A percentile compares a stretch with the other conserved stretches of the same genome.
These are phyloP conservation scores for Grigorovia jiainica DNA, from an alignment of 805 yeast genomes.

Conservation along the genomic window DNA sequence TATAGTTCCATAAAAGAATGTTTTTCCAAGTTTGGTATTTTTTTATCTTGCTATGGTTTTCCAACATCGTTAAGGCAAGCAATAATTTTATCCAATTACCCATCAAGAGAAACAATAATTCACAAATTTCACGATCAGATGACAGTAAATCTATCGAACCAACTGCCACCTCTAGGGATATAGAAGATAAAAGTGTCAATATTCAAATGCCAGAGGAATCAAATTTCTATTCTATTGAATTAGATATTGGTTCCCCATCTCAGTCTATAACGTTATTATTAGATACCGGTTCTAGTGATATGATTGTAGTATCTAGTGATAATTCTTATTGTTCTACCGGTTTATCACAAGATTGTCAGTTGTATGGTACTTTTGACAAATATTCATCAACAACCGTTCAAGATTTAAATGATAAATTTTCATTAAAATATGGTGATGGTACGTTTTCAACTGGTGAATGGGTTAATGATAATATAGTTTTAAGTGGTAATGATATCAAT, in stretches of 20 bases:
- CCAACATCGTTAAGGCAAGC: too few relatives aligned
- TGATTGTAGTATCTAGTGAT: slow-evolving; percentile 38
- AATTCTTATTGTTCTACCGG: slow-evolving; percentile 26
- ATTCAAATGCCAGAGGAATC: background rate
- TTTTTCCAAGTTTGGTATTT: too few relatives aligned
- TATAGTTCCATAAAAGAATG: too few relatives aligned
- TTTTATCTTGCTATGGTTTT: too few relatives aligned
- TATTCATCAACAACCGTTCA: slow-evolving; percentile 16
- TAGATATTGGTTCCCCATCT: slow-evolving; percentile 47
- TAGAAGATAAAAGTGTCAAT: background rate
- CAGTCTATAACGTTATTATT: slow-evolving; percentile 48
- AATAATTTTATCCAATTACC: background rate
- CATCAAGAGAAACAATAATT: background rate
- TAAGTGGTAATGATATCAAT: slow-evolving; percentile 40
- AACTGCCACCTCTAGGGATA: background rate
- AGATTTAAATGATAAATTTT: slow-evolving; percentile 29
- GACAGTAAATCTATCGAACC: background rate
- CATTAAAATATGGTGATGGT: slow-evolving; percentile 44
- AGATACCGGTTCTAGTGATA: slow-evolving; percentile 74
- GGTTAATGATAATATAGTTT: slow-evolving; percentile 45
- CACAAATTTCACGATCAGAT: too few relatives aligned
- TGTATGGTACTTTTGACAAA: slow-evolving; percentile 15
- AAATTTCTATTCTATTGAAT: slow-evolving; percentile 36
- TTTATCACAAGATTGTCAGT: slow-evolving; percentile 12
- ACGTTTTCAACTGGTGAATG: slow-evolving; percentile 35